phyloP scores from a whole-genome alignment of 2,329 filamentous ascomycete genomes.

The Leptographium galeiforme region DNA sequence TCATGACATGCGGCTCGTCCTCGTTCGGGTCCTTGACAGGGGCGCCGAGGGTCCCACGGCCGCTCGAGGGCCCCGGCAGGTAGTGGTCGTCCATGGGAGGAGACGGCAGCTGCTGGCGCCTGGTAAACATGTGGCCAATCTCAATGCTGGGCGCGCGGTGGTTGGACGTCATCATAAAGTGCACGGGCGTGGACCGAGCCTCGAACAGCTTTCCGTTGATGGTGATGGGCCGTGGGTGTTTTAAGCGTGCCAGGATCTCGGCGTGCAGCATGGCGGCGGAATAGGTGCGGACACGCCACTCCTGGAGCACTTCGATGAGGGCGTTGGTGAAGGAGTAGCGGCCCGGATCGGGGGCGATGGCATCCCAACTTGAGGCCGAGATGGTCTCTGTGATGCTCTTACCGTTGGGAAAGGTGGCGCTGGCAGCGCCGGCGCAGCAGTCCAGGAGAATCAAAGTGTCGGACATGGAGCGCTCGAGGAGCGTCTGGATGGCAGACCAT shows the following conservation, averaged over 20 bases:
- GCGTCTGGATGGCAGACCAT: conserved; percentile 48
- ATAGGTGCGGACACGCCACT: conserved; percentile 40
- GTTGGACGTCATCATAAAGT: conserved; percentile 51
- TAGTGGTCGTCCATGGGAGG: conserved; percentile 18
- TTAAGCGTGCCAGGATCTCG: conserved; percentile 44
- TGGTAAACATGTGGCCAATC: conserved; percentile 27
- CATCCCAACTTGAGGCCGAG: conserved; percentile 48
- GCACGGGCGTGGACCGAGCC: conserved; percentile 43
- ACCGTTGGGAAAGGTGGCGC: conserved; percentile 43
- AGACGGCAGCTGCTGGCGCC: conserved; percentile 22
- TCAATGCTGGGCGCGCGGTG: conserved; percentile 46
- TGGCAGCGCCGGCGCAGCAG: conserved; percentile 46
- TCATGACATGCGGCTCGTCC: conserved; percentile 46
- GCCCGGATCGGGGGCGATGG: conserved; percentile 45
- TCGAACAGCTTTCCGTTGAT: conserved; percentile 45
- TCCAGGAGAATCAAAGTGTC: conserved; percentile 46
- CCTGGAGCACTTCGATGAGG: conserved; percentile 43
- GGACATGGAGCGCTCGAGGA: conserved; percentile 42
- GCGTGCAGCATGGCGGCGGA: conserved; percentile 49
- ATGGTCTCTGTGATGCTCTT: conserved; percentile 49
- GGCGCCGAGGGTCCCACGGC: conserved; percentile 9
- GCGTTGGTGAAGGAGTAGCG: conserved; percentile 46
- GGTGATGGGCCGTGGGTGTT: conserved; percentile 43
- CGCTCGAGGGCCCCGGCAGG: conserved; percentile 9
- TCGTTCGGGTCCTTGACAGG: conserved; percentile 32